Evolutionary conservation across 352 stramenopile genomes (phyloP).

Genomic region (Pythium folliculosum): DNA sequence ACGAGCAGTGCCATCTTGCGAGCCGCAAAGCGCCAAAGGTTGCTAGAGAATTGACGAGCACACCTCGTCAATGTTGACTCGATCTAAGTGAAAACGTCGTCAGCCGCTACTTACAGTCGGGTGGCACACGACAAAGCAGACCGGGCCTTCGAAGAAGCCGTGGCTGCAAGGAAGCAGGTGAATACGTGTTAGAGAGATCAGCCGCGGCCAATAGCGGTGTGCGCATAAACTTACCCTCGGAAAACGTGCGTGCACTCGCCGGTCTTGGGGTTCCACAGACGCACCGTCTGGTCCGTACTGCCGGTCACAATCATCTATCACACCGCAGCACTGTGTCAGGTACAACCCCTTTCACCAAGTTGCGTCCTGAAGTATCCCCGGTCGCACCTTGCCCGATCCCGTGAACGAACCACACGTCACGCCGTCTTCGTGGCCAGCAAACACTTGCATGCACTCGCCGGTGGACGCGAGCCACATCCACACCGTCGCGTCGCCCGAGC

Average conservation of each 20-base stretch:
- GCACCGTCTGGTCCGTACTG: slow-evolving; percentile 92
- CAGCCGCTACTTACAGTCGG: slow-evolving; percentile 48
- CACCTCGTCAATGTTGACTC: neutral
- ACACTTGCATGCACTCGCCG: slow-evolving; percentile 97
- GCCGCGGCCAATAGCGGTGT: neutral
- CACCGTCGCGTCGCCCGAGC: slow-evolving; percentile 86
- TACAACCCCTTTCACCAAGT: neutral
- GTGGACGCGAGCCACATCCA: slow-evolving; percentile 94
- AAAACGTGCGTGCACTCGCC: slow-evolving; percentile 92
- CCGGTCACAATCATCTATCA: slow-evolving; percentile 91
- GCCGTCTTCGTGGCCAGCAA: slow-evolving; percentile 95
- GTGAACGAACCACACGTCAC: slow-evolving; percentile 95
- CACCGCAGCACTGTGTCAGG: neutral
- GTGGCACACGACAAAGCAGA: slow-evolving; percentile 93
- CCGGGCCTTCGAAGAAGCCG: slow-evolving; percentile 82
- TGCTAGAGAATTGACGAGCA: slow-evolving; percentile 40
- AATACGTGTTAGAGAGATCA: neutral
- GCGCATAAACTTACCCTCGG: slow-evolving; percentile 46
- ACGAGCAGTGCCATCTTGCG: slow-evolving; percentile 93
- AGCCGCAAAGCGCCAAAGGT: slow-evolving; percentile 91
- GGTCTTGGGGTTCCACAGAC: slow-evolving; percentile 96
- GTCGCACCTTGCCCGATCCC: slow-evolving; percentile 90
- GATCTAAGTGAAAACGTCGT: neutral
- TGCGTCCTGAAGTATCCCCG: neutral
- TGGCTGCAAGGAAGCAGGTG: slow-evolving; percentile 40